phyloP scores from a whole-genome alignment of 257 asterid species.

The Scutellaria baicalensis region DNA sequence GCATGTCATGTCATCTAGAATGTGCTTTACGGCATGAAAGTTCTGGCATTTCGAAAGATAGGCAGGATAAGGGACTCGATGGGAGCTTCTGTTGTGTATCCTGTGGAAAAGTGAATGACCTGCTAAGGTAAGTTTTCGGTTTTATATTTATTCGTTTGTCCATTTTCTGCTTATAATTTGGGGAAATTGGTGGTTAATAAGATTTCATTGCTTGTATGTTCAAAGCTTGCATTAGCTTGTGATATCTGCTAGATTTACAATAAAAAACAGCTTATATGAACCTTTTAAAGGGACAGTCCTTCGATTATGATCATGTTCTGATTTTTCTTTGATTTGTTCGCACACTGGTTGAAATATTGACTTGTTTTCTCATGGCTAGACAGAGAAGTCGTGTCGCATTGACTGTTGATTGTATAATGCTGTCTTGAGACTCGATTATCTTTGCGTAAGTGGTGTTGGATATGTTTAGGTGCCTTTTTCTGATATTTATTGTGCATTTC shows the following conservation, averaged over 20 bases:
- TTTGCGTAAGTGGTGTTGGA: not conserved
- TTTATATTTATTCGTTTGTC: not conserved
- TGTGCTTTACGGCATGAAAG: conserved; percentile 68
- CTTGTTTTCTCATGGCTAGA: not conserved
- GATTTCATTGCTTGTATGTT: not conserved
- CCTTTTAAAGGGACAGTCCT: not conserved
- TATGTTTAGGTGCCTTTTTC: not conserved
- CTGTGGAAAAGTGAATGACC: conserved; percentile 85
- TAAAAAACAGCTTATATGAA: not conserved
- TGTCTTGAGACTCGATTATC: not conserved
- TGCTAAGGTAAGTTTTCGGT: conserved; percentile 53
- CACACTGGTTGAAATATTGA: not conserved
- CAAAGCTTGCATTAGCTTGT: not conserved
- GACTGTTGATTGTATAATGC: not conserved
- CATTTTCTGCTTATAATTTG: not conserved
- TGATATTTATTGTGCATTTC: not conserved
- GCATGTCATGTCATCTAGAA: conserved; percentile 96
- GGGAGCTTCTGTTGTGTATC: conserved; percentile 81
- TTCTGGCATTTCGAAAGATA: conserved; percentile 56
- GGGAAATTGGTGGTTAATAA: not conserved
- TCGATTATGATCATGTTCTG: not conserved
- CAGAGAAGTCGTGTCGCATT: not conserved
- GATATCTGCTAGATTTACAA: not conserved
- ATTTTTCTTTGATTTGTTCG: not conserved
- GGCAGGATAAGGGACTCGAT: conserved; percentile 53